These are phyloP conservation scores for Pichia manshurica DNA, from an alignment of 805 yeast species.

Conservation along the genomic window DNA sequence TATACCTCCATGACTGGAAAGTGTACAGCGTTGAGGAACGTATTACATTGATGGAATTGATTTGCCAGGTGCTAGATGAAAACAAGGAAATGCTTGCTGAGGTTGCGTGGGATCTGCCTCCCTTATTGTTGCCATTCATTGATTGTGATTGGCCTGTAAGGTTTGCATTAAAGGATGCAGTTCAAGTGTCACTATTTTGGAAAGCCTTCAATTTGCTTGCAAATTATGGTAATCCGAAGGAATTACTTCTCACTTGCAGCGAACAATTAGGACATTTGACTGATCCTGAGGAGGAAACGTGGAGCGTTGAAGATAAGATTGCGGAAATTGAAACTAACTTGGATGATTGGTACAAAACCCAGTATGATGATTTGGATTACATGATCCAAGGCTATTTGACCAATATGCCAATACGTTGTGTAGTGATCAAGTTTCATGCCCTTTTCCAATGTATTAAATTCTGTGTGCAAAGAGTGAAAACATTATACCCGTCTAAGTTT, in stretches of 20 bases:
- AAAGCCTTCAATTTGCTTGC: slow-evolving; percentile 60
- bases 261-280: slow-evolving; percentile 48
- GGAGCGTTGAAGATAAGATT: neutral
- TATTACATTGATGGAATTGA: slow-evolving; percentile 38
- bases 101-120: slow-evolving; percentile 92
- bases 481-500: slow-evolving; percentile 75
- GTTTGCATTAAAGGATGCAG: slow-evolving; percentile 34
- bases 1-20: slow-evolving; percentile 46
- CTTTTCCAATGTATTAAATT: slow-evolving; percentile 59
- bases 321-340: neutral
- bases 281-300: slow-evolving; percentile 5
- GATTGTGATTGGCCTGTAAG: slow-evolving; percentile 31
- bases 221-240: slow-evolving; percentile 71
- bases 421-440: slow-evolving; percentile 46
- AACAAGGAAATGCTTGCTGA: slow-evolving; percentile 51
- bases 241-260: slow-evolving; percentile 62
- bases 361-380: slow-evolving; percentile 11
- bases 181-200: slow-evolving; percentile 32
- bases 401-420: neutral
- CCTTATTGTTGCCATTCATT: slow-evolving; percentile 52
- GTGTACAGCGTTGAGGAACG: slow-evolving; percentile 46
- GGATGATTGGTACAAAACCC: slow-evolving; percentile 9
- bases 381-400: neutral
- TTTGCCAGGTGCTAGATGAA: slow-evolving; percentile 39
- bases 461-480: slow-evolving; percentile 54